Percentiles rank a stretch among this genome's conserved stretches.
phyloP scores from a whole-genome alignment of 2,329 filamentous ascomycete genomes.

The Aspergillus fischeri region DNA sequence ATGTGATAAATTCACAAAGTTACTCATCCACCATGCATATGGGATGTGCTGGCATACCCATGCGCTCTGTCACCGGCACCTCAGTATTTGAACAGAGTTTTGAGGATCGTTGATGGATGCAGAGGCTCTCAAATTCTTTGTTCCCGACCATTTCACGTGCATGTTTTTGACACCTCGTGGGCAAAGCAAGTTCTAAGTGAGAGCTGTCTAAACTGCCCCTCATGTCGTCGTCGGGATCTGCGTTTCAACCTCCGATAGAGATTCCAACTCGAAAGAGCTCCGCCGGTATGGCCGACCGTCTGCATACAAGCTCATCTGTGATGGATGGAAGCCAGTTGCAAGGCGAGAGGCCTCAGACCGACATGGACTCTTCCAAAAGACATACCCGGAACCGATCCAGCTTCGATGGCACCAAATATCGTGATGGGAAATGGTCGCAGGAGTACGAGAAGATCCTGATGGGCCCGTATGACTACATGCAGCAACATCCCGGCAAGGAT shows the following conservation, averaged over 20 bases:
- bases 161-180: neutral
- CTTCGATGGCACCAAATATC: slow-evolving; percentile 36
- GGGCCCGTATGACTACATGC: slow-evolving; percentile 44
- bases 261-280: slow-evolving; percentile 74
- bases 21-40: neutral
- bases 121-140: neutral
- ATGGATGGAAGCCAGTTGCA: slow-evolving; percentile 9
- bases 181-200: neutral
- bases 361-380: slow-evolving; percentile 18
- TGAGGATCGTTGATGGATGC: neutral
- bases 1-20: neutral
- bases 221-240: slow-evolving; percentile 23
- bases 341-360: slow-evolving; percentile 47
- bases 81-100: neutral
- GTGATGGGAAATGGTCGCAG: slow-evolving; percentile 33
- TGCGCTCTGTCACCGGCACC: neutral
- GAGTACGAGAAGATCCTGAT: slow-evolving; percentile 42
- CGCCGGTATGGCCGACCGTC: slow-evolving; percentile 45
- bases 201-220: neutral
- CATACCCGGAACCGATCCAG: slow-evolving; percentile 36
- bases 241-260: slow-evolving; percentile 55
- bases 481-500: slow-evolving; percentile 43
- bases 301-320: neutral
- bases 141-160: neutral
- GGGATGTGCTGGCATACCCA: neutral